A percentile compares a stretch with the other conserved stretches of the same genome.
These are phyloP conservation scores for Allium sativum DNA, from an alignment of 106 monocot genomes.

Conservation along the genomic window DNA sequence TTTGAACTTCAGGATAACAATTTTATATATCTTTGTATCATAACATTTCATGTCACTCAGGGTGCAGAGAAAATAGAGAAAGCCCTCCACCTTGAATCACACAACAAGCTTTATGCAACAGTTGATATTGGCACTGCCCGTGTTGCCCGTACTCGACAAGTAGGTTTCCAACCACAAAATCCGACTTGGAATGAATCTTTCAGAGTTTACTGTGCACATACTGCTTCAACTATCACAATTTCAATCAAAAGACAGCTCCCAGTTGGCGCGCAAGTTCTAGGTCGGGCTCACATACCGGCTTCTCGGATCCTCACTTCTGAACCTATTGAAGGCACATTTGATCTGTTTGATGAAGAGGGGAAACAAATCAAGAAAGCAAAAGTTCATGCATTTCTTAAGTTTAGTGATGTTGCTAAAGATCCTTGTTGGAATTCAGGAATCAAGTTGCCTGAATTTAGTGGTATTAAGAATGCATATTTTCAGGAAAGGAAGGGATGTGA, in stretches of 20 bases:
- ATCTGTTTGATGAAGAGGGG: slow-evolving; percentile 30
- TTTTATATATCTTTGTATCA: background rate
- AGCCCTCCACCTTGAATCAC: slow-evolving; percentile 13
- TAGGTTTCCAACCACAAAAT: slow-evolving; percentile 38
- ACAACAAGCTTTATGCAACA: slow-evolving; percentile 42
- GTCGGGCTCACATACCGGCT: slow-evolving; percentile 29
- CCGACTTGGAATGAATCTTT: slow-evolving; percentile 60
- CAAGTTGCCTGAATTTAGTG: slow-evolving; percentile 18
- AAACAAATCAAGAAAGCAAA: slow-evolving; percentile 18
- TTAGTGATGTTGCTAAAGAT: slow-evolving; percentile 15
- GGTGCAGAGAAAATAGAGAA: slow-evolving; percentile 31
- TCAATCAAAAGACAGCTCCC: slow-evolving; percentile 40
- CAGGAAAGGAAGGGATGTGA: slow-evolving; percentile 20
- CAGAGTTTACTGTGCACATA: slow-evolving; percentile 34
- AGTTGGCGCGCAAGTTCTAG: slow-evolving; percentile 26
- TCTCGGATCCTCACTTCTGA: slow-evolving; percentile 17
- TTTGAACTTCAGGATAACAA: background rate
- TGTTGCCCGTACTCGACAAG: slow-evolving; percentile 33
- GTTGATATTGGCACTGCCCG: slow-evolving; percentile 51
- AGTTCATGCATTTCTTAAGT: slow-evolving; percentile 24
- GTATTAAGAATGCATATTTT: slow-evolving; percentile 29
- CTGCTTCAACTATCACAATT: slow-evolving; percentile 25
- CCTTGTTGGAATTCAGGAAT: slow-evolving; percentile 36
- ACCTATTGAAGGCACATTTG: slow-evolving; percentile 30
- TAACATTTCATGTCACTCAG: slow-evolving; percentile 3